These are phyloP conservation scores for Dujonia santamariae DNA, from an alignment of 1,139 yeast species.

Conservation along the genomic window DNA sequence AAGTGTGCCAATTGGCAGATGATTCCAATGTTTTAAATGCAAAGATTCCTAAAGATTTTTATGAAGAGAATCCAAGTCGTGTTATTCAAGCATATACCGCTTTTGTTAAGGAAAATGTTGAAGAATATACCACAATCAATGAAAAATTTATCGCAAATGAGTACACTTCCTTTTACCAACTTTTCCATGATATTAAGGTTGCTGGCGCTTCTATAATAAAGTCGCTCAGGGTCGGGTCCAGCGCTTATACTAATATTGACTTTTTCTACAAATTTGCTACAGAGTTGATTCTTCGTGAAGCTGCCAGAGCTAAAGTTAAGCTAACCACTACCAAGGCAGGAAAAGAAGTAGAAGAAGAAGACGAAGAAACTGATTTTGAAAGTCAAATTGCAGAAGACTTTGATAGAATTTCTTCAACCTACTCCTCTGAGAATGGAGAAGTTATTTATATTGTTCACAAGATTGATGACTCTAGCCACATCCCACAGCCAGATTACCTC, in stretches of 20 bases:
- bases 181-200: constrained; percentile 74
- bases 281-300: constrained; percentile 72
- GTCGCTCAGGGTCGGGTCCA: constrained; percentile 52
- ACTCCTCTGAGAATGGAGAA: constrained; percentile 62
- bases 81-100: no score
- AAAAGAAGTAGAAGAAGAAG: constrained; percentile 8
- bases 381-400: constrained; percentile 51
- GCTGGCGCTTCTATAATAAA: constrained; percentile 53
- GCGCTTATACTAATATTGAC: constrained; percentile 57
- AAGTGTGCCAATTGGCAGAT: constrained; percentile 32
- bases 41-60: constrained; percentile 44
- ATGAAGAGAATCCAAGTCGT: no score
- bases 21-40: constrained; percentile 32
- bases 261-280: constrained; percentile 67
- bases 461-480: constrained; percentile 22
- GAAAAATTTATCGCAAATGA: constrained; percentile 20
- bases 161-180: constrained; percentile 47
- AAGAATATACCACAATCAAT: constrained; percentile 17
- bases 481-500: constrained; percentile 14
- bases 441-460: constrained; percentile 41
- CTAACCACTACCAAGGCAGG: constrained; percentile 11
- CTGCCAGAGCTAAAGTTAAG: constrained; percentile 38
- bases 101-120: constrained; percentile 22
- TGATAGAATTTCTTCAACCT: constrained; percentile 59
- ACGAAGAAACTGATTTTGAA: constrained; percentile 24